Evolutionary conservation across 257 asterid genomes (phyloP), one percentile per base, ranked within the genome.

Genomic region (Gynochthodes officinalis): DNA sequence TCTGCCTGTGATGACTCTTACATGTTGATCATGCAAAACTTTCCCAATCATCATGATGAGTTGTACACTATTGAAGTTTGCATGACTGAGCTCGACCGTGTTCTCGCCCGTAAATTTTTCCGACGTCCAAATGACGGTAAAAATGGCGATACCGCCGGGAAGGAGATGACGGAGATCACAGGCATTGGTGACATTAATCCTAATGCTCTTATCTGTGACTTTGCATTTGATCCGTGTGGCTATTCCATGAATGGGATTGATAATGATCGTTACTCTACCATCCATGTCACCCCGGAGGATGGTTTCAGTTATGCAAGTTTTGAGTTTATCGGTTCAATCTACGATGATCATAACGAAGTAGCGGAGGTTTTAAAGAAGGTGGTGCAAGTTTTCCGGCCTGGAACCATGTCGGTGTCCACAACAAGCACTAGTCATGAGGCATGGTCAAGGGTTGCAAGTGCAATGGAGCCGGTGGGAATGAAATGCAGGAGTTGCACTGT

Each of bases 271-370:
- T 95, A 95, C 74, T 95, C 97, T 2, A 95, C 99, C 5, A 87
- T 95, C 58, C 99, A 95, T 68, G 99, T 95, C 18, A 95, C 99
- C 12, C 99, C 99, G 6, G 99, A 95, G 81, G 98, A 95, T 15
- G 99, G 93, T 1, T 92, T 88, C 63, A 95, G 99, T 69, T 95
- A 95, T 64, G 99, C 99, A 0, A 95, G 99, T 71, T 95, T 77
- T 69, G 99, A 95, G 78, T 86, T 93, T 32, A 86, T 88, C 9
- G 92, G 86, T 1, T 88, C 95, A 23, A 75, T 89, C 2, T 80
- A 80, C 71, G 92, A 85, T 19, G 85, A 78, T 32, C 72, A 80
- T 10, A 82, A 64, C 37, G 79, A 73, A n/a, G 74, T 94, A 7
- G 32, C 42, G 7, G 83, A 81, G 75, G 77, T 78, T 2, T 28